Base-by-base conservation (phyloP, 257 asterid genomes). In the Nicotiana noctiflora region DNA sequence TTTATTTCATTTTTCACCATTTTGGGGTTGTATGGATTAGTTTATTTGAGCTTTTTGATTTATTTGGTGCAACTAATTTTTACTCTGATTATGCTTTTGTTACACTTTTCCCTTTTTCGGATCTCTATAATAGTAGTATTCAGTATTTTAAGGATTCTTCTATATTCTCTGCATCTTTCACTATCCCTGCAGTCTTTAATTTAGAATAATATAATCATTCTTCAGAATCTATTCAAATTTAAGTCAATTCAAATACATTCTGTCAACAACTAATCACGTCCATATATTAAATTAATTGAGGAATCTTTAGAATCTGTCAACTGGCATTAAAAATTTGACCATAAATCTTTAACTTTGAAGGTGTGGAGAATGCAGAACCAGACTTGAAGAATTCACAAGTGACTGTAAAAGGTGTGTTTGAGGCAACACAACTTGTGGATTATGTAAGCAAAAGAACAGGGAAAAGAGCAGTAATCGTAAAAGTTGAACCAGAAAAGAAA, bases 301-400 rank as follows among this genome's bases (percentile, higher is more conserved):
- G 12, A 56, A 70, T 56, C 49, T 55, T 60, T 31, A 17, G 82
- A 59, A 79, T 61, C 62, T 79, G 32, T 31, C 15, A 67, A 21
- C 31, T 59, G 15, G 31, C 1, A 59, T 59, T 59, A 19, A 67
- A 0, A 67, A 14, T n/a, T 21, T 60, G 74, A 4, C 37, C 4
- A 63, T 4, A 27, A 62, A 4, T 75, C 17, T 51, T 17, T 56
- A 23, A 37, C 12, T 17, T 12, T 63, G 29, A 64, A 95, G 99
- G 98, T 8, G 97, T 96, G 61, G 98, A 94, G 80, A 94, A 81
- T 81, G 98, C 87, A 1, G 95, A 85, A 83, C 90, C 98, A 4
- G 99, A 96, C 82, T 91, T 92, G 9, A 92, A 91, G 88, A 86
- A 83, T 81, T 91, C 98, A 2, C 86, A 89, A 25, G 99, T 96